Evolutionary conservation across 768 basidiomycete species (phyloP), one percentile per base, ranked within the genome.

Genomic region (Rhizopogon vulgaris): DNA sequence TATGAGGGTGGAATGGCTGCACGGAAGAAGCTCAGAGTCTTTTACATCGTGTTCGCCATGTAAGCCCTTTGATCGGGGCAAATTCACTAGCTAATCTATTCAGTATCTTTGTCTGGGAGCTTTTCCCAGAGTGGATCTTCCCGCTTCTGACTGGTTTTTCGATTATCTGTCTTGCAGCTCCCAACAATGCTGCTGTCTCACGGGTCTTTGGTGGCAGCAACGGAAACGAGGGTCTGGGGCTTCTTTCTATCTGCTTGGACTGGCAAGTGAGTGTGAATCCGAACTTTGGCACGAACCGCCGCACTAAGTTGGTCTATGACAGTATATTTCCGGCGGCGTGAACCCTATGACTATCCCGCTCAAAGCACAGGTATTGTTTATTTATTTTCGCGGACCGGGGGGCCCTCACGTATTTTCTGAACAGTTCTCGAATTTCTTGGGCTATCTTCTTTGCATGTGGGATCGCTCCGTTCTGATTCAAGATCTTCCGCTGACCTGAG

Each of bases 191-290:
- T 53, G 60, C 78, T 14, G 75, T 84, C 59, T 84, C 82, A 3
- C 79, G 82, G 48, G 58, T 87, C 0, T 86, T 87, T 53, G 86
- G 86, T 27, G 86, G 86, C 5, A 69, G 78, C 3, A 72, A 78
- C 34, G 83, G 76, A 27, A 87, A 87, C 57, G 84, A 87, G 63
- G 85, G 84, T 0, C 69, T 87, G 38, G 84, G 85, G 0, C 58
- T 86, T 17, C 51, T 81, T 38, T 78, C 77, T 32, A 52, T 87
- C 38, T 79, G 79, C n/a, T 76, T 86, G 41, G 85, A 86, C 58
- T 87, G 65, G 65, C 64, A 66, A 18, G 51, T 52, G 15, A 49
- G 41, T 51, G 27, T 48, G 51, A 63, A 4, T 55, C 56, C 17
- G 39, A 60, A 15, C 58, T 64, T 46, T 56, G 59, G 45, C 60